Evolutionary conservation across 2,329 filamentous ascomycete species (phyloP).

Genomic region (Pseudopyricularia cyperi): DNA sequence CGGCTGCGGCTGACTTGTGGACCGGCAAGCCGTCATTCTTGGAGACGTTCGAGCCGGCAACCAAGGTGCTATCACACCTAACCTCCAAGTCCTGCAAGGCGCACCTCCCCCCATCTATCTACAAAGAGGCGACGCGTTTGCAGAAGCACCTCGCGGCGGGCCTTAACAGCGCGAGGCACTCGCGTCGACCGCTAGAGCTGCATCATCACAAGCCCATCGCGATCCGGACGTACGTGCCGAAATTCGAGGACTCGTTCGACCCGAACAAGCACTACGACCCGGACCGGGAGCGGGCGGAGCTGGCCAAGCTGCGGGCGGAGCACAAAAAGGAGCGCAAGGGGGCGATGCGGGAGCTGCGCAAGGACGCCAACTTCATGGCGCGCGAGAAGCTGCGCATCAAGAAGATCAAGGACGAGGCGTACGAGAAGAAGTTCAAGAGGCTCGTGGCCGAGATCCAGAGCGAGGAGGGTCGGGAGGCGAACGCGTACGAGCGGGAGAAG

Average conservation of each 20-base stretch:
- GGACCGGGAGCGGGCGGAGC: conserved; percentile 75
- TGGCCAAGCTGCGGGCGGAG: conserved; percentile 74
- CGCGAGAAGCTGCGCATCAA: conserved; percentile 82
- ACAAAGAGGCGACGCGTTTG: conserved; percentile 26
- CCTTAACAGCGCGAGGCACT: conserved; percentile 47
- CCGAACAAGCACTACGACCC: conserved; percentile 96
- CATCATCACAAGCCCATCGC: conserved; percentile 82
- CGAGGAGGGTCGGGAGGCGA: conserved; percentile 76
- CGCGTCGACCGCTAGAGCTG: conserved; percentile 68
- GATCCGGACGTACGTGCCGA: conserved; percentile 79
- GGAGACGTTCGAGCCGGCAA: conserved; percentile 62
- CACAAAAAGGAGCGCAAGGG: conserved; percentile 95
- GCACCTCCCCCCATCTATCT: conserved; percentile 33
- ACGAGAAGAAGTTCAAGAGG: conserved; percentile 92
- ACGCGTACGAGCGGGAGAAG: conserved; percentile 83
- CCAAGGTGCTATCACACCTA: conserved; percentile 48
- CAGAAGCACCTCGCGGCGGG: conserved; percentile 35
- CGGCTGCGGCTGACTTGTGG: conserved; percentile 61
- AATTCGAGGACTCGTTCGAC: conserved; percentile 93
- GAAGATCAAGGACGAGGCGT: conserved; percentile 83
- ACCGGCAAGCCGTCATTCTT: conserved; percentile 57
- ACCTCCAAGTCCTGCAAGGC: conserved; percentile 34
- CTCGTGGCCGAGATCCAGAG: conserved; percentile 91
- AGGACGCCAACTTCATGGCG: conserved; percentile 89
- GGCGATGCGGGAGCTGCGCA: conserved; percentile 82